Evolutionary conservation across 345 rosid species (phyloP), one percentile per base, ranked within the genome.

Genomic region (Gossypium australe): DNA sequence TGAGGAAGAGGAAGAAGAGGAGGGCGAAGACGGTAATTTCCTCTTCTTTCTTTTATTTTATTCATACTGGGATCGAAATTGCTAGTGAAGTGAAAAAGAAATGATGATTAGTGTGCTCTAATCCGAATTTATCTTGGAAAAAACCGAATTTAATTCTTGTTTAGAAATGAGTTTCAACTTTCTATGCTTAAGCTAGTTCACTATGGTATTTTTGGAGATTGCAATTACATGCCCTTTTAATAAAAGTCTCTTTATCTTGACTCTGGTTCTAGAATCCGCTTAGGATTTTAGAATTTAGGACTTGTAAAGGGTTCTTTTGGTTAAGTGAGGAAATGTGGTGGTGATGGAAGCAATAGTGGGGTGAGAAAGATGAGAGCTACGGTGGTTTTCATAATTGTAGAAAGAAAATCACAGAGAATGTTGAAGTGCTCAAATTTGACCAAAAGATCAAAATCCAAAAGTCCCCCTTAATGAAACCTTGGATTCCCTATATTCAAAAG

Each of bases 1-100:
- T 11, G 98, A 90, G 0, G 98, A 94, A 0, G 98, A 94, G 73
- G 98, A 94, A 3, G 98, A 92, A 16, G 98, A 86, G 7, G 92
- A 89, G 2, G 92, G 84, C 16, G 97, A 92, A 68, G 90, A 94
- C 53, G 98, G 98, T 94, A 84, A 60, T 16, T 64, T 16, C 20
- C 61, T 4, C 16, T 69, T 11, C 22, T 68, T 3, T 49, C 17
- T 49, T 16, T 16, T 1, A 2, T 14, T 14, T 25, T 8, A 16
- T 17, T 68, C 44, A 16, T 49, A 69, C 9, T 49, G 22, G 53
- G 2, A 51, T 69, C 14, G 45, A 69, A 69, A 16, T 49, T 69
- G 16, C 12, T 51, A 69, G 5, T 27, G 24, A 69, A 27, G 59
- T 27, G 59, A 58, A 38, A 27, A 69, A 69, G 3, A 48, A 62